Evolutionary conservation across 2,329 filamentous ascomycete species (phyloP).

Genomic region (Pseudogymnoascus destructans): DNA sequence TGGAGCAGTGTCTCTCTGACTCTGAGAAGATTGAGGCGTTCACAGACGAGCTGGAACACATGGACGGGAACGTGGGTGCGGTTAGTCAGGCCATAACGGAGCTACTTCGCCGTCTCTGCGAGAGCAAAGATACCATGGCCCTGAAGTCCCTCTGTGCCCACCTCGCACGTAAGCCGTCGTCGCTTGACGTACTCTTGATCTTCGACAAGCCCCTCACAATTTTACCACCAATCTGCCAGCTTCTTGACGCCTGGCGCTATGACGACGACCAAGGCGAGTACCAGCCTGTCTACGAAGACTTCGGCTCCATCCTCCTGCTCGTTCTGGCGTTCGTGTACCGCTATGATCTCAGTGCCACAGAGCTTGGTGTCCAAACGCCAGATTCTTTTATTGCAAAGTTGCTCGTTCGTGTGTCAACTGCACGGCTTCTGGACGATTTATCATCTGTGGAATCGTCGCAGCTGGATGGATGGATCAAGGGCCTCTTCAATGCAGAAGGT

Average conservation of each 20-base stretch:
- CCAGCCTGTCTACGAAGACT: conserved; percentile 77
- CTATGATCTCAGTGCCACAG: conserved; percentile 50
- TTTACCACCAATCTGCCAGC: conserved; percentile 57
- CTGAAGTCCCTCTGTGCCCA: conserved; percentile 61
- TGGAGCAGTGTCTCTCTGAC: conserved; percentile 65
- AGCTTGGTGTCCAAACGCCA: conserved; percentile 45
- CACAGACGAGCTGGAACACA: conserved; percentile 70
- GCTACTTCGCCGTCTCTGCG: conserved; percentile 56
- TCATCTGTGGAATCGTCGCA: conserved; percentile 45
- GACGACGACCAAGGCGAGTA: conserved; percentile 77
- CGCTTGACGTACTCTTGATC: conserved; percentile 61
- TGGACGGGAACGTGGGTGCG: conserved; percentile 83
- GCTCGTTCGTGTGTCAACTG: conserved; percentile 44
- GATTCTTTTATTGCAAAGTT: conserved; percentile 60
- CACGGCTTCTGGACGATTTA: conserved; percentile 45
- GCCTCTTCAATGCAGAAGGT: conserved; percentile 46
- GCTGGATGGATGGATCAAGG: conserved; percentile 47
- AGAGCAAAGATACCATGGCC: conserved; percentile 66
- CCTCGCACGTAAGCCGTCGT: conserved; percentile 58
- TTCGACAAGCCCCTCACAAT: conserved; percentile 61
- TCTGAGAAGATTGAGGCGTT: conserved; percentile 62
- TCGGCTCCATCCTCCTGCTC: conserved; percentile 62
- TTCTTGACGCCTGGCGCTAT: conserved; percentile 68
- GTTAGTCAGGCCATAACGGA: conserved; percentile 67
- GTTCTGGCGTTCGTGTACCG: conserved; percentile 64